Percentiles rank a stretch among this genome's conserved stretches.
These are phyloP conservation scores for Pulveroboletus sp. DNA, from an alignment of 768 basidiomycete species.

Conservation along the genomic window DNA sequence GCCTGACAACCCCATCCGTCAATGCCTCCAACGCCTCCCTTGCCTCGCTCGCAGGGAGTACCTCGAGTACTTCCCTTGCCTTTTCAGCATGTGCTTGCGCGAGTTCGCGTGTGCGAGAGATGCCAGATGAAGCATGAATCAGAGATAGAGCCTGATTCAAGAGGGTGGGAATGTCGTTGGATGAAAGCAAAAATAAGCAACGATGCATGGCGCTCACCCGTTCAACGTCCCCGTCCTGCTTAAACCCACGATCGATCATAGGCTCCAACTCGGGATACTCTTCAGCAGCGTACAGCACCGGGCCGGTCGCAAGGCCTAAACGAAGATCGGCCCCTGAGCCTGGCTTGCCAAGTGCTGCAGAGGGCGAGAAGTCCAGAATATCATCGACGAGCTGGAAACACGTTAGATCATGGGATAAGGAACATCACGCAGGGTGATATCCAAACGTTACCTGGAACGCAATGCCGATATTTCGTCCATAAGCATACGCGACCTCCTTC, in stretches of 20 bases:
- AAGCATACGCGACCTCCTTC: conserved; percentile 88
- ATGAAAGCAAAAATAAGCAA: neutral
- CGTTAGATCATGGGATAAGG: neutral
- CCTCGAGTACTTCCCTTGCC: conserved; percentile 62
- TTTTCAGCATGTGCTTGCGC: conserved; percentile 71
- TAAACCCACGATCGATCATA: conserved; percentile 76
- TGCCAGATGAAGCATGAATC: conserved; percentile 57
- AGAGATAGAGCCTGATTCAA: conserved; percentile 55
- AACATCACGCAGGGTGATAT: neutral
- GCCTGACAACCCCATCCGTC: conserved; percentile 61
- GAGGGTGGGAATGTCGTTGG: neutral
- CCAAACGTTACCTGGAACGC: conserved; percentile 78
- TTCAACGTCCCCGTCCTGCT: conserved; percentile 73
- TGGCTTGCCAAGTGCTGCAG: conserved; percentile 81
- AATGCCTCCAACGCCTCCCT: conserved; percentile 70
- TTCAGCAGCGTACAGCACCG: conserved; percentile 82
- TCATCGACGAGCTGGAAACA: conserved; percentile 83
- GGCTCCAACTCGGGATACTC: conserved; percentile 72
- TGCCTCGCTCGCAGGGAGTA: conserved; percentile 79
- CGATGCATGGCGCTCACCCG: conserved; percentile 42
- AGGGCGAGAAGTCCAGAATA: conserved; percentile 86
- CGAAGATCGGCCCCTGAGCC: conserved; percentile 74
- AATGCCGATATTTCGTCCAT: conserved; percentile 85
- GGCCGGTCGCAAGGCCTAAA: conserved; percentile 81
- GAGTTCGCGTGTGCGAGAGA: conserved; percentile 73